phyloP scores from a whole-genome alignment of 306 rosid species.

The Cicer cuneatum region DNA sequence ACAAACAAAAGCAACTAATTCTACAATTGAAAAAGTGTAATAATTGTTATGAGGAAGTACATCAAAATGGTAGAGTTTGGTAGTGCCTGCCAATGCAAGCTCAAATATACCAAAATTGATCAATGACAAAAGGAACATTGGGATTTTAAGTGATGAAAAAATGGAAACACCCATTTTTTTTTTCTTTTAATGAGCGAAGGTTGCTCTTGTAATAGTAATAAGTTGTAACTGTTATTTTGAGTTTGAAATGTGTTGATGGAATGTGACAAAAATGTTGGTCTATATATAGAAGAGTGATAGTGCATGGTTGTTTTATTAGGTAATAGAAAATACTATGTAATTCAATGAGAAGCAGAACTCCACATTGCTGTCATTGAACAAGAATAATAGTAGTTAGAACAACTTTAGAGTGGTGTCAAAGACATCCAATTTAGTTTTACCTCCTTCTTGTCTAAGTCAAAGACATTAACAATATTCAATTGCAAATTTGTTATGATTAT shows the following conservation, averaged over 20 bases:
- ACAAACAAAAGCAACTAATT: not conserved
- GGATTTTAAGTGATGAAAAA: constrained; percentile 36
- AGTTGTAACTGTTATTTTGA: not conserved
- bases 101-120: constrained; percentile 29
- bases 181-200: not conserved
- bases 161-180: constrained; percentile 53
- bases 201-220: not conserved
- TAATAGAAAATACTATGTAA: constrained; percentile 7
- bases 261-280: not conserved
- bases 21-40: not conserved
- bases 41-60: constrained; percentile 37
- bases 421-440: constrained; percentile 55
- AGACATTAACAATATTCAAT: constrained; percentile 25
- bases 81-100: constrained; percentile 52
- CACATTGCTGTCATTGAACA: constrained; percentile 36
- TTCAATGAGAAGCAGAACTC: constrained; percentile 39
- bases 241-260: constrained; percentile 39
- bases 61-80: constrained; percentile 68
- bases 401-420: constrained; percentile 71
- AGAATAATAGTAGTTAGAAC: constrained; percentile 57
- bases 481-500: not conserved
- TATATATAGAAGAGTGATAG: constrained; percentile 40
- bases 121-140: constrained; percentile 43
- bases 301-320: constrained; percentile 41
- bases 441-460: constrained; percentile 61